Conservation (phyloP, 1,284 basidiomycete species). For the Sphagnurus paluster region DNA sequence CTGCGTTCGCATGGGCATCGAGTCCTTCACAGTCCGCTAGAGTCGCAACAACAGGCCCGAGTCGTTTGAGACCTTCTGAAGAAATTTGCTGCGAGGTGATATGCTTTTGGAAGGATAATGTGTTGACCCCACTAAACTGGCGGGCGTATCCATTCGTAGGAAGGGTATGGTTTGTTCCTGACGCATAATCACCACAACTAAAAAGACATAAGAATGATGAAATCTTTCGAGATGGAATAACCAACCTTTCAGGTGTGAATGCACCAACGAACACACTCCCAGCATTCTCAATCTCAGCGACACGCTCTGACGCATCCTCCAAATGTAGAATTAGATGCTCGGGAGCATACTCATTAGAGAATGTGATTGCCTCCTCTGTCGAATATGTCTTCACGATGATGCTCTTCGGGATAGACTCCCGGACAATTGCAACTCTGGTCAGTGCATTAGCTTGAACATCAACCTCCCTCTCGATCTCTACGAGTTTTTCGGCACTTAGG, state of each 20-base stretch:
- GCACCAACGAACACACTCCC: constrained; percentile 96
- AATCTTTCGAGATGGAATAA: constrained; percentile 1
- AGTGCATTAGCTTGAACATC: constrained; percentile 88
- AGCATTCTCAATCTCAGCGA: constrained; percentile 81
- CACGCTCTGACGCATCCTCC: constrained; percentile 64
- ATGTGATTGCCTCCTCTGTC: constrained; percentile 78
- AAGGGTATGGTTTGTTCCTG: constrained; percentile 97
- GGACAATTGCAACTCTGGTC: constrained; percentile 87
- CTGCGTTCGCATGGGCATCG: constrained; percentile 91
- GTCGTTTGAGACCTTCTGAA: constrained; percentile 67
- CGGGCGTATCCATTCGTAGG: constrained; percentile 96
- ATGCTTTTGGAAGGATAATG: constrained; percentile 97
- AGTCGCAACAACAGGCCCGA: constrained; percentile 90
- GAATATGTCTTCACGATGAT: constrained; percentile 79
- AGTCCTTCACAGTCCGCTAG: constrained; percentile 95
- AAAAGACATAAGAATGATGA: constrained; percentile 3
- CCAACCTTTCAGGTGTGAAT: constrained; percentile 91
- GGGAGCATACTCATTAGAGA: constrained; percentile 97
- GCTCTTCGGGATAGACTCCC: constrained; percentile 90
- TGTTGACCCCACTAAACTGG: constrained; percentile 98
- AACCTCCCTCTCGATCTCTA: constrained; percentile 82
- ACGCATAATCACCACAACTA: constrained; percentile 98
- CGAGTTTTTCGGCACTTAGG: constrained; percentile 63
- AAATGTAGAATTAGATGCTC: constrained; percentile 95
- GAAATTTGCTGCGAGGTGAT: constrained; percentile 96